Percentiles rank a stretch among this genome's conserved stretches.
These are phyloP conservation scores for Clarkia xantiana DNA, from an alignment of 345 rosid species.

Conservation along the genomic window DNA sequence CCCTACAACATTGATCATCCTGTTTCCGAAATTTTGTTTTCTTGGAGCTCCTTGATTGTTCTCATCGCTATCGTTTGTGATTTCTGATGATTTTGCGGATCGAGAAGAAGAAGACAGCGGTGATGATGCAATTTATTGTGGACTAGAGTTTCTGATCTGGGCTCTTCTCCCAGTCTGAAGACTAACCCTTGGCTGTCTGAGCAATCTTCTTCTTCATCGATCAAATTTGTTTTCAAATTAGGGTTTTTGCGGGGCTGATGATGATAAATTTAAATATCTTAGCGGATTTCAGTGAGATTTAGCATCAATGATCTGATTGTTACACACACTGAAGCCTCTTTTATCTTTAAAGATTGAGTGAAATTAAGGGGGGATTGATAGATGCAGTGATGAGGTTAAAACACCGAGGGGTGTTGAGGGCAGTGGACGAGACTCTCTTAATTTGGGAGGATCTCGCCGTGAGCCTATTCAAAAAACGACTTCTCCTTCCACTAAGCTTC, in stretches of 20 bases:
- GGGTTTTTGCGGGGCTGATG: constrained; percentile 36
- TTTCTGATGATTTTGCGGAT: too few species aligned
- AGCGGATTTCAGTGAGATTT: constrained; percentile 99
- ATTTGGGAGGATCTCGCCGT: constrained; percentile 41
- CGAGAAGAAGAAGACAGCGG: too few species aligned
- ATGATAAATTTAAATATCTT: constrained; percentile 59
- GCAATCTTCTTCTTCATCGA: background rate
- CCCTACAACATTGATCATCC: too few species aligned
- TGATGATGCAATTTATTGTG: constrained; percentile 23
- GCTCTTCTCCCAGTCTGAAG: constrained; percentile 7
- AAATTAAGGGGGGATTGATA: too few species aligned
- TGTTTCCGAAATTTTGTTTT: too few species aligned
- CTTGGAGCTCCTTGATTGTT: too few species aligned
- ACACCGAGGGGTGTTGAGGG: constrained; percentile 58
- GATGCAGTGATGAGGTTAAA: constrained; percentile 56
- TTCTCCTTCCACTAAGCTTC: constrained; percentile 99
- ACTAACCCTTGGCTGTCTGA: constrained; percentile 2
- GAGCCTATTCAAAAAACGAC: constrained; percentile 64
- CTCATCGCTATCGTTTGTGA: too few species aligned
- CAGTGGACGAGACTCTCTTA: constrained; percentile 40
- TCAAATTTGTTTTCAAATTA: too few species aligned
- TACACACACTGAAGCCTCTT: constrained; percentile 96
- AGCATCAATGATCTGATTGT: constrained; percentile 82
- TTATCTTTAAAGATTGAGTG: too few species aligned
- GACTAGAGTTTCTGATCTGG: constrained; percentile 99